Evolutionary conservation across 305 asterid genomes (phyloP), one percentile per base, ranked within the genome.

Genomic region (Fraxinus sp.): DNA sequence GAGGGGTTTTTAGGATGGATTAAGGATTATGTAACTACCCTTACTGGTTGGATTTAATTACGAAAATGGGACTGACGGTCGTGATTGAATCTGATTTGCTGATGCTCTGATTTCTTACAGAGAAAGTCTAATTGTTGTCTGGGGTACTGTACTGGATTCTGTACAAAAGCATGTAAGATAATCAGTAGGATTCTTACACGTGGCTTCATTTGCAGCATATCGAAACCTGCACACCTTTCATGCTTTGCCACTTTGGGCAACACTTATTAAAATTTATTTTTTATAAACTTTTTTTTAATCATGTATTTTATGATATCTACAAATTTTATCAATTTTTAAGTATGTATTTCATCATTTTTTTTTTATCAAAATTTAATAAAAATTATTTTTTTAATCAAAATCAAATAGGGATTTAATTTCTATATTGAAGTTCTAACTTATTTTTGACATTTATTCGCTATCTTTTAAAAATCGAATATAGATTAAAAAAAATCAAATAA

Each of bases 51-150:
- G 83, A 2, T 37, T 49, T 82, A 86, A 82, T 86, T 88, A 88
- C 89, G 33, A 59, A 68, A 86, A 82, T 36, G 78, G 86, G 81
- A 81, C 71, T 71, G 82, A 20, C 41, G 14, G 62, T 72, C 81
- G 33, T 82, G 83, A 55, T 74, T 36, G 32, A 44, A 83, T 83
- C 37, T 86, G 83, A 86, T 85, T 86, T 85, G 88, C 30, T 80
- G 85, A 81, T 81, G 81, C 77, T 78, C 83, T 84, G 85, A 30
- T 77, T 62, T 44, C 75, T 66, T 36, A 13, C 85, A 78, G 82
- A 80, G 80, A 89, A 76, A 85, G 80, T 84, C 79, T 80, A 35
- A 86, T 81, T 89, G 80, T 72, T 82, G 83, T 77, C 73, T 70
- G 33, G 10, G 79, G 80, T 74, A 68, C 74, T 76, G 76, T 57